Base-by-base conservation (phyloP, 371 early-diverging fungal genomes). In the Fennellomyces sp. region DNA sequence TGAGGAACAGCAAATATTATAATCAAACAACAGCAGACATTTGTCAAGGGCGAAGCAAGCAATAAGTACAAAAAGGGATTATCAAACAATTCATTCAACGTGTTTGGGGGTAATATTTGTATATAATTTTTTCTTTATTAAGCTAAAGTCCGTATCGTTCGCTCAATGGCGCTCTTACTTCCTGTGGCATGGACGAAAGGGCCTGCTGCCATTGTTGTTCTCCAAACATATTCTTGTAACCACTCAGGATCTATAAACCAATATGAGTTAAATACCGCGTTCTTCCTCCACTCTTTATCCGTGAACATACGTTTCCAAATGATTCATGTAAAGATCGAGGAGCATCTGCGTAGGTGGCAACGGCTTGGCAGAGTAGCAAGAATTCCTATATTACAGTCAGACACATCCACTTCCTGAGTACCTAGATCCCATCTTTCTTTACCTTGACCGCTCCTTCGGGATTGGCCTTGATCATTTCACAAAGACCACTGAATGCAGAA, bases 401-500 rank as follows among this genome's bases (percentile, higher is more conserved):
- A 42, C 6, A 56, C 30, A 27, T 51, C 19, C 4, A 11, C 3
- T 52, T 5, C 23, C 11, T 33, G 27, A 23, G n/a, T 45, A 42
- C 36, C 30, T 6, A 5, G 13, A 25, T n/a, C 15, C 33, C 23
- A 26, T 21, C 26, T n/a, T 52, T 52, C 28, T 7, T 62, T 64
- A 74, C 76, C 69, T 84, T 80, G 21, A 84, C 76, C 60, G 93
- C 83, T 6, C 93, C 95, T 63, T 90, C 84, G 12, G 97, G 96
- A 67, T 96, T 94, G 19, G 79, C 70, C 60, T 89, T 85, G 61
- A 95, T 92, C 88, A 95, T 90, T 47, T 86, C 84, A 78, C 94
- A 94, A 64, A 97, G 70, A 38, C 98, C 98, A 68, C 80, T 86
- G 83, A 95, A 96, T 11, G 97, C 95, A 52, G 92, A 89, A 57